Base-by-base conservation (phyloP, 306 rosid genomes). In the Rosa lucieae region DNA sequence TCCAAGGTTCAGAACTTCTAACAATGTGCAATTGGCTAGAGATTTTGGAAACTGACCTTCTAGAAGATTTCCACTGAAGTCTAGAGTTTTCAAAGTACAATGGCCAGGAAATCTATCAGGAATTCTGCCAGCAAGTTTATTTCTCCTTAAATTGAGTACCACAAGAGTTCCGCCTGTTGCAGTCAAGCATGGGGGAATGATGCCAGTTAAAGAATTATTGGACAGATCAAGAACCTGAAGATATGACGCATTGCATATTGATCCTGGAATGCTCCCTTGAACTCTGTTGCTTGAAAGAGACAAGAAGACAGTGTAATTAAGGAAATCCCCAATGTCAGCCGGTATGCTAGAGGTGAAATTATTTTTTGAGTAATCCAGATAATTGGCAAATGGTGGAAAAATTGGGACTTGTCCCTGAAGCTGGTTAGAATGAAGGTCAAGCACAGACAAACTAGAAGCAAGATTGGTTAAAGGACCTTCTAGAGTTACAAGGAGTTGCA, bases 1-100 rank as follows among this genome's bases (percentile, higher is more conserved):
- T 17, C 89, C 91, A 42, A 86, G 62, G 78, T 89, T 68, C 1
- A 89, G 6, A 32, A 86, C 82, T 43, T 89, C 86, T 13, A 87
- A 51, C 5, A 1, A 0, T 51, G 15, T 1, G 79, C 89, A 89
- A 0, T 73, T 72, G 3, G 23, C 23, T 1, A 89, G 65, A 7
- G 89, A 80, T 48, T 11, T 52, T 8, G 91, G 91, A 48, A 89
- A 35, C 15, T 18, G 7, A 7, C 91, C 91, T 11, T 18, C 1
- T 2, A 89, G 8, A 0, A 0, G 3, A 79, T 89, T 89, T 0
- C 56, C 77, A 18, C 49, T 74, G 29, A 89, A 58, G 56, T 77
- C 81, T 13, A 87, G 46, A 43, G 85, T 89, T 37, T 17, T 26
- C 0, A 87, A 14, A 51, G 2, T 15, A 43, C 93, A 86, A 4